phyloP scores from a whole-genome alignment of 495 filamentous ascomycete species.

The Delitschia confertaspora region DNA sequence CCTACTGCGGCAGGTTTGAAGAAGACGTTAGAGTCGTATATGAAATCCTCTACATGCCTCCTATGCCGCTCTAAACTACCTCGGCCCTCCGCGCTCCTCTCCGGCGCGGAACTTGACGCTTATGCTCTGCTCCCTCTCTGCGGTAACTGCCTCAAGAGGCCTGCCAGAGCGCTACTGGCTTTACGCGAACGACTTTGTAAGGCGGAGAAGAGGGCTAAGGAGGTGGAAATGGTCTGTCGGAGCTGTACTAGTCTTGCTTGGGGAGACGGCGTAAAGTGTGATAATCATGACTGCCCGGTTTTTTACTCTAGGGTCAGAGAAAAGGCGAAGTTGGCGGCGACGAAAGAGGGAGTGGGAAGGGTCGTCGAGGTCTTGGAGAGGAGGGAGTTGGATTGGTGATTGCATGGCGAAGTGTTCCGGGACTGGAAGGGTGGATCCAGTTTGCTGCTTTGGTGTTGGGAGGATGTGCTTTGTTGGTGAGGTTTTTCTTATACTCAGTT shows the following conservation, averaged over 20 bases:
- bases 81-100: slow-evolving; percentile 4
- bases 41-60: slow-evolving; percentile 69
- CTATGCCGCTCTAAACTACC: slow-evolving; percentile 61
- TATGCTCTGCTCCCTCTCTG: slow-evolving; percentile 49
- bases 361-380: slow-evolving; percentile 30
- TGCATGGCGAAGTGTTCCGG: no score
- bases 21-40: slow-evolving; percentile 78
- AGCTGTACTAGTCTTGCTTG: slow-evolving; percentile 67
- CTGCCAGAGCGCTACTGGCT: slow-evolving; percentile 50
- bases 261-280: slow-evolving; percentile 69
- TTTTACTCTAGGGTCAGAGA: slow-evolving; percentile 81
- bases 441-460: no score
- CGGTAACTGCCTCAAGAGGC: slow-evolving; percentile 47
- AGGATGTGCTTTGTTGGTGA: no score
- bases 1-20: slow-evolving; percentile 30
- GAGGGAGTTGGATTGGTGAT: slow-evolving; percentile 10
- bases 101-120: slow-evolving; percentile 9
- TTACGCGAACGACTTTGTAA: slow-evolving; percentile 51
- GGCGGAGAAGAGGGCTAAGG: slow-evolving; percentile 54
- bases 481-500: no score
- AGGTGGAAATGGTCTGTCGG: slow-evolving; percentile 70
- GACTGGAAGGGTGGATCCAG: no score
- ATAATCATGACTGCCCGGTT: slow-evolving; percentile 85
- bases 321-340: slow-evolving; percentile 48
- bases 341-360: slow-evolving; percentile 36